A percentile compares a stretch with the other conserved stretches of the same genome.
Conservation (phyloP, 2,329 filamentous ascomycete genomes). For the Xylariales sp. region DNA sequence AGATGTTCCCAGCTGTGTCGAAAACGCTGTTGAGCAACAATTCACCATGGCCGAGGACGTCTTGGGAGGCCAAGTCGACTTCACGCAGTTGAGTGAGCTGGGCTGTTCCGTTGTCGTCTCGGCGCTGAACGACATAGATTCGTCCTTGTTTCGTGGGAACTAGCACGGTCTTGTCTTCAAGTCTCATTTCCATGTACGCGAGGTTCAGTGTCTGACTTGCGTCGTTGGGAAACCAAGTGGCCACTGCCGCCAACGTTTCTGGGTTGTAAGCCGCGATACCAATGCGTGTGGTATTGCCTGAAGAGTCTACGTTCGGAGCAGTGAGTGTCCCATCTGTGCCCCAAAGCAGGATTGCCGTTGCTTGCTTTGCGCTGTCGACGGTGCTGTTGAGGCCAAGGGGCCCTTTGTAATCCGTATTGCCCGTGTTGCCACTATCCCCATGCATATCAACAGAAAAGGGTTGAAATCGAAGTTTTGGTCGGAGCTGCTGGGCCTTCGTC, state of each 20-base stretch:
- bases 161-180: conserved; percentile 1
- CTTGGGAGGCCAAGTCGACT: not conserved
- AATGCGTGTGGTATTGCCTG: not conserved
- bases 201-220: conserved; percentile 3
- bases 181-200: conserved; percentile 4
- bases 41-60: not conserved
- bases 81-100: not conserved
- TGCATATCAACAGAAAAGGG: too few relatives aligned
- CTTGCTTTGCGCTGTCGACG: conserved; percentile 1
- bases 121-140: not conserved
- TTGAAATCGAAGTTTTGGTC: too few relatives aligned
- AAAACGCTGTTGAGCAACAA: conserved; percentile 3
- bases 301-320: not conserved
- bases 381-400: not conserved
- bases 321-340: not conserved
- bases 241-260: not conserved
- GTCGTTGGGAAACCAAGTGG: conserved; percentile 1
- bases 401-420: conserved; percentile 2
- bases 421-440: conserved; percentile 2
- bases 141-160: not conserved
- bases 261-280: not conserved
- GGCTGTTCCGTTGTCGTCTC: not conserved
- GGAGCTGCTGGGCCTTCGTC: too few relatives aligned
- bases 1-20: conserved; percentile 5
- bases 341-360: conserved; percentile 4